These are phyloP conservation scores for Nannizziopsis arthrosporioides DNA, from an alignment of 2,329 filamentous ascomycete species.

Conservation along the genomic window DNA sequence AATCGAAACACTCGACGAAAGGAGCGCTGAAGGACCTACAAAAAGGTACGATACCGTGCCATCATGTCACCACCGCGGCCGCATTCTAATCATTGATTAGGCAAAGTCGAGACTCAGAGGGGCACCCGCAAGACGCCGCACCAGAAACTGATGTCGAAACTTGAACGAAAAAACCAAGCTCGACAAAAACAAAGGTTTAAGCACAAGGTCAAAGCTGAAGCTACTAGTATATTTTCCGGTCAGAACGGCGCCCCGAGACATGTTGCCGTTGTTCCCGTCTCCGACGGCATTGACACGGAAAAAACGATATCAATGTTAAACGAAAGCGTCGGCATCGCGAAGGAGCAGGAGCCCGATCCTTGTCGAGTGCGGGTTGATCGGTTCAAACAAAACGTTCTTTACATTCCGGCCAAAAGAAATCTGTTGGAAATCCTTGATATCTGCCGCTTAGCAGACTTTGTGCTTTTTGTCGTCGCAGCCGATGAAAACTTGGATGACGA, in stretches of 20 bases:
- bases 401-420: conserved; percentile 62
- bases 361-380: conserved; percentile 65
- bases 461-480: conserved; percentile 73
- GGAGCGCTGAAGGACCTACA: conserved; percentile 69
- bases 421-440: conserved; percentile 71
- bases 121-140: conserved; percentile 75
- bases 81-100: conserved; percentile 35
- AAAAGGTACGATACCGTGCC: conserved; percentile 52
- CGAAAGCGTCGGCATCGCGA: conserved; percentile 64
- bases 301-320: conserved; percentile 61
- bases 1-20: conserved; percentile 83
- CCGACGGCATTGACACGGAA: conserved; percentile 55
- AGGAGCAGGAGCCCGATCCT: conserved; percentile 48
- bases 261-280: conserved; percentile 77
- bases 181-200: conserved; percentile 80
- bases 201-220: conserved; percentile 67
- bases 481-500: conserved; percentile 62
- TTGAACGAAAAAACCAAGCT: conserved; percentile 87
- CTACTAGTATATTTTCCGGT: conserved; percentile 71
- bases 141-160: conserved; percentile 94
- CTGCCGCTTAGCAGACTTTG: conserved; percentile 79
- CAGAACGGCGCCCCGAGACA: conserved; percentile 77
- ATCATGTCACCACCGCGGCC: not conserved
- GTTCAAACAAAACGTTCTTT: conserved; percentile 91
- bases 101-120: conserved; percentile 62